Percentiles rank a stretch among this genome's conserved stretches.
phyloP scores from a whole-genome alignment of 441 rosid genomes.

The Francoa sonchifolia region DNA sequence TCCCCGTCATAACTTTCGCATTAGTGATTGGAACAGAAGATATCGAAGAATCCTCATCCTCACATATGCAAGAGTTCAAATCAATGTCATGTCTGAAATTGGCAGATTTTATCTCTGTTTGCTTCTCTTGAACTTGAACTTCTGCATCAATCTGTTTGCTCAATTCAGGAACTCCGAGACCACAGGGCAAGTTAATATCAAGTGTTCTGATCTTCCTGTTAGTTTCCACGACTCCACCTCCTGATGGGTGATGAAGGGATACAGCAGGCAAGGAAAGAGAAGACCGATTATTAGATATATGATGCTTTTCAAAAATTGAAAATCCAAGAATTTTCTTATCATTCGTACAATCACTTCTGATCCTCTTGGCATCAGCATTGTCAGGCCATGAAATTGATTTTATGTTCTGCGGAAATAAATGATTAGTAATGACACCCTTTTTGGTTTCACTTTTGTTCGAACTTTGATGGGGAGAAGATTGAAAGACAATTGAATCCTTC shows the following conservation, averaged over 20 bases:
- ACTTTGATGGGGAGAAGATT: constrained; percentile 27
- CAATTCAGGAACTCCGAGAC: constrained; percentile 28
- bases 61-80: constrained; percentile 51
- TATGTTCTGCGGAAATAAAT: constrained; percentile 20
- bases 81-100: constrained; percentile 47
- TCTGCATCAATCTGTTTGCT: constrained; percentile 24
- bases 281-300: constrained; percentile 26
- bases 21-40: constrained; percentile 20
- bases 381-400: constrained; percentile 30
- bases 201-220: constrained; percentile 28
- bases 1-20: constrained; percentile 26
- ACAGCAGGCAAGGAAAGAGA: constrained; percentile 26
- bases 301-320: constrained; percentile 31
- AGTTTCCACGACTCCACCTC: constrained; percentile 23
- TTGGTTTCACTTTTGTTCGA: constrained; percentile 23
- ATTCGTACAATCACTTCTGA: constrained; percentile 22
- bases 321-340: constrained; percentile 50
- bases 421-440: constrained; percentile 16
- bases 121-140: constrained; percentile 20
- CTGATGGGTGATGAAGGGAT: constrained; percentile 22
- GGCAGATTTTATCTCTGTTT: constrained; percentile 19
- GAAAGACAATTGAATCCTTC: constrained; percentile 22
- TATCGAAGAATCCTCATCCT: constrained; percentile 47
- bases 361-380: constrained; percentile 22
- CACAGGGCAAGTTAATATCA: constrained; percentile 83